Evolutionary conservation across 257 asterid genomes (phyloP), one percentile per base, ranked within the genome.

Genomic region (Solanum okadae): DNA sequence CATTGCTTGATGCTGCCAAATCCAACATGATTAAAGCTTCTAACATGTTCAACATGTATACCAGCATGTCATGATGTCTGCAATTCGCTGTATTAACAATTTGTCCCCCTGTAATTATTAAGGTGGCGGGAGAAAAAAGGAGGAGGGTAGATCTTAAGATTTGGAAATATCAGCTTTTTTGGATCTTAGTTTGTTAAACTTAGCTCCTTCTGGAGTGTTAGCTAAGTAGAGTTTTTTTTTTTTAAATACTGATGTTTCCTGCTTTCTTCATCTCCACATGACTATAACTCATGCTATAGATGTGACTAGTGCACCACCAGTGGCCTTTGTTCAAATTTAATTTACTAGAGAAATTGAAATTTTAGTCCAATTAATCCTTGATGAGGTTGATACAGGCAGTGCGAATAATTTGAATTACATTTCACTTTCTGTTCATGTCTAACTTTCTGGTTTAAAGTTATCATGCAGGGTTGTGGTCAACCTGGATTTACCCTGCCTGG

Each of bases 401-500:
- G 34, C 8, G 23, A 78, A 42, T 78, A 78, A 78, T 14, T 79
- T 27, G 20, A 79, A 44, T 44, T 79, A 63, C 85, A 16, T 79
- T 44, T 44, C 38, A 44, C 85, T 12, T 23, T n/a, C 15, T 44
- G 87, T 76, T 52, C 63, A 52, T 27, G 67, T 27, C 91, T 90
- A 42, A 90, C 35, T 42, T 79, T 44, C 25, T 44, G 85, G 12
- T 84, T 59, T 87, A 42, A 86, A 76, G 56, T 13, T 52, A 42
- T 87, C 88, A 89, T 93, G 92, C 93, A 94, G 99, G 98, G 95
- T 88, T 93, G 92, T 87, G 98, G 98, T 40, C 97, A 96, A 89
- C 99, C 98, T 92, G 98, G 99, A 88, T 96, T 96, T 90, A 95
- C 99, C 49, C 68, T 92, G 88, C 92, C 96, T 35, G 99, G 93